These are phyloP conservation scores for Mercurialis annua DNA, from an alignment of 345 rosid species.

Conservation along the genomic window DNA sequence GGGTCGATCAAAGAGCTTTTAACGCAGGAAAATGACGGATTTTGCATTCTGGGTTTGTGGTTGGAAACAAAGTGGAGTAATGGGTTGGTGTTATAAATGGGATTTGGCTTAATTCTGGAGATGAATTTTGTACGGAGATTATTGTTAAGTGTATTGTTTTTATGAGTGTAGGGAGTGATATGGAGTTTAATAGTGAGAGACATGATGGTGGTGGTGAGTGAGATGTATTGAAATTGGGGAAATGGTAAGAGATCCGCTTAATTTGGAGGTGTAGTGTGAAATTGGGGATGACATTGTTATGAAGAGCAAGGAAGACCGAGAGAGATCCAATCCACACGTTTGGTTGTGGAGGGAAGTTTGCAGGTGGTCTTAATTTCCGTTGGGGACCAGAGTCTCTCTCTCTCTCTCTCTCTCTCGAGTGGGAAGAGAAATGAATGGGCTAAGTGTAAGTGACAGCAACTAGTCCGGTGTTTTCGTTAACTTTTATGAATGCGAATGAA, in stretches of 20 bases:
- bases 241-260: conserved; percentile 27
- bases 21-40: conserved; percentile 20
- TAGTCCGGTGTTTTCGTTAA: no score
- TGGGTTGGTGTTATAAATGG: conserved; percentile 41
- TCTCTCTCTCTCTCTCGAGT: not conserved
- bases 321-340: conserved; percentile 12
- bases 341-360: conserved; percentile 1
- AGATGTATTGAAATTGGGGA: not conserved
- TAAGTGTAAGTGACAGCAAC: no score
- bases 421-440: not conserved
- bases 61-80: conserved; percentile 19
- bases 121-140: conserved; percentile 7
- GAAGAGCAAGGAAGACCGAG: not conserved
- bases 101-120: conserved; percentile 25
- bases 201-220: conserved; percentile 29
- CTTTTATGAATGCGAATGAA: no score
- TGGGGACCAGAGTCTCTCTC: conserved; percentile 2
- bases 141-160: conserved; percentile 3
- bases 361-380: not conserved
- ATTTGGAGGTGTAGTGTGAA: conserved; percentile 21
- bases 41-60: conserved; percentile 25
- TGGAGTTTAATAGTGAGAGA: conserved; percentile 50
- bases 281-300: conserved; percentile 26
- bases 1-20: conserved; percentile 82
- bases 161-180: conserved; percentile 21